Percentiles rank a stretch among this genome's conserved stretches.
phyloP scores from a whole-genome alignment of 306 rosid species.

The Coriaria nepalensis region DNA sequence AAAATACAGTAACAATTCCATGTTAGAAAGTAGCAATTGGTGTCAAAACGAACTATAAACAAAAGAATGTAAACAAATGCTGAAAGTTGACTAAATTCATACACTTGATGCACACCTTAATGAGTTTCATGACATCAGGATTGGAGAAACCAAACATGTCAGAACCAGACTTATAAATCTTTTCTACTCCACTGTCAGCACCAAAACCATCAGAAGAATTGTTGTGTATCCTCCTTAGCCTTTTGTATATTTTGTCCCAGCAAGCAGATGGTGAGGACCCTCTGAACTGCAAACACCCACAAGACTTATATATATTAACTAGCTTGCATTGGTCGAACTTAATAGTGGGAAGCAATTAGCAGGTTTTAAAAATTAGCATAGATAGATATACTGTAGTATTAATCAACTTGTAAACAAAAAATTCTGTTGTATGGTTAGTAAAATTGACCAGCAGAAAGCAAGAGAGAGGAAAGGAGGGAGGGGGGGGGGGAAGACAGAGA shows the following conservation, averaged over 20 bases:
- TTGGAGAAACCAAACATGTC: conserved; percentile 89
- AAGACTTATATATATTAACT: conserved; percentile 2
- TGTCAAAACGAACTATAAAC: no score
- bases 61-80: not conserved
- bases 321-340: not conserved
- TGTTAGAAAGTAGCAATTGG: no score
- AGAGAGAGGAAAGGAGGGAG: no score
- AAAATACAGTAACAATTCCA: no score
- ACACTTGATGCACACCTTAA: conserved; percentile 38
- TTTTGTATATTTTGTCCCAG: conserved; percentile 75
- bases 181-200: conserved; percentile 33
- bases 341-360: not conserved
- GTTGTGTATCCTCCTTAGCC: conserved; percentile 43
- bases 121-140: conserved; percentile 67
- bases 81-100: not conserved
- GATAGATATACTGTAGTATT: not conserved
- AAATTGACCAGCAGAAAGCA: no score
- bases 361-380: not conserved
- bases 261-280: conserved; percentile 78
- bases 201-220: conserved; percentile 32
- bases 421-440: not conserved
- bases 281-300: conserved; percentile 40
- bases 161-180: conserved; percentile 55
- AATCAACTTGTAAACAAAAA: not conserved
- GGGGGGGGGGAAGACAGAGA: no score